Evolutionary conservation across 176 grass and related monocot species (phyloP).

Genomic region (Oryza longistaminata): DNA sequence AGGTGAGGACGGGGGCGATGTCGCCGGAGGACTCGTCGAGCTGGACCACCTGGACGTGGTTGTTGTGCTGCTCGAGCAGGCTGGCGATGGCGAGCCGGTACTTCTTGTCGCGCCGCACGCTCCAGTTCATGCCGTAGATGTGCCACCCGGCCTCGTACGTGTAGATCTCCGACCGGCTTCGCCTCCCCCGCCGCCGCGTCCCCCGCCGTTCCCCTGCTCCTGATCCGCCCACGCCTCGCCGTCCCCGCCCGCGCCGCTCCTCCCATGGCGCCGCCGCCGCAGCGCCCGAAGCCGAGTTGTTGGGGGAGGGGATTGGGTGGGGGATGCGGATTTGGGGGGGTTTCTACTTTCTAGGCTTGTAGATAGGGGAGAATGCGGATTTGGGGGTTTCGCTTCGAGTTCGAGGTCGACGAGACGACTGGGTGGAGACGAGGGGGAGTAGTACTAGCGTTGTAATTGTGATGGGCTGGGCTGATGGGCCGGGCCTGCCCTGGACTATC

Average conservation of each 20-base stretch:
- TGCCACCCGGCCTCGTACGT: constrained; percentile 95
- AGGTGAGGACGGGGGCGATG: constrained; percentile 86
- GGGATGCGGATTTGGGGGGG: neutral
- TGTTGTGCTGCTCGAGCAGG: constrained; percentile 71
- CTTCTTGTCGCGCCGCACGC: constrained; percentile 95
- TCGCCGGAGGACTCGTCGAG: constrained; percentile 88
- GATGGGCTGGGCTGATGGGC: too few relatives aligned
- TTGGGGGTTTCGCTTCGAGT: constrained; percentile 5
- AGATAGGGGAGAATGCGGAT: constrained; percentile 13
- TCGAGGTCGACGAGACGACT: too few relatives aligned
- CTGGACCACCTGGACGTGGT: constrained; percentile 94
- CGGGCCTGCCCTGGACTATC: too few relatives aligned
- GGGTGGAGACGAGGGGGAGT: too few relatives aligned
- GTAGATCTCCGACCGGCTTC: constrained; percentile 99
- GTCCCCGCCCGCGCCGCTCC: constrained; percentile 36
- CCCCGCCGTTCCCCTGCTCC: constrained; percentile 36
- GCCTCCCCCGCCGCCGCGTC: constrained; percentile 64
- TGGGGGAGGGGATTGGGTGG: constrained; percentile 14
- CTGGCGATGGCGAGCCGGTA: constrained; percentile 97
- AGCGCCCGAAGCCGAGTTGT: constrained; percentile 2
- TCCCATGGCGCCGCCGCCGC: constrained; percentile 45
- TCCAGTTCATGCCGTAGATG: constrained; percentile 99
- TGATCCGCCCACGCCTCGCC: constrained; percentile 51
- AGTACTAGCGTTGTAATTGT: too few relatives aligned
- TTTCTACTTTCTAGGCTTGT: neutral